Evolutionary conservation across 441 rosid genomes (phyloP), one percentile per base, ranked within the genome.

Genomic region (Dalechampia spathulata): DNA sequence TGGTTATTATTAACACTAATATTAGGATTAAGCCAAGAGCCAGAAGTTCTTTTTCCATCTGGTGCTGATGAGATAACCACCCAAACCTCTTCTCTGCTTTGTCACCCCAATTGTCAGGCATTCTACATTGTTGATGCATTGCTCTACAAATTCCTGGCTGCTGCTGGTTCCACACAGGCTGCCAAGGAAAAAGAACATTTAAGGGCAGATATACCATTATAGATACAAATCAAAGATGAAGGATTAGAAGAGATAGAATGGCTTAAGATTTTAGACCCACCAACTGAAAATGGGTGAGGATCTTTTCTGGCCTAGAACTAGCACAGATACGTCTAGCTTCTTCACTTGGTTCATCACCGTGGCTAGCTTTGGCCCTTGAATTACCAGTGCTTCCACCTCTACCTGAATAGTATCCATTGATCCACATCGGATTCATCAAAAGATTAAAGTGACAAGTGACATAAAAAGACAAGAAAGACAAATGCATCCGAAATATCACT

Each of bases 31-130:
- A 57, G 96, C 99, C 66, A 88, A 65, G 37, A 92, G 96, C 97
- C 99, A 92, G 85, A 92, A 92, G 61, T 92, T 81, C 58, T 85
- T 92, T 76, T 81, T 95, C 87, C 91, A 80, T 60, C 86, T 67
- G 49, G 99, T 92, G 87, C 77, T 89, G 60, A 92, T 80, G 44
- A 92, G 78, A 51, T 89, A 92, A 11, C 95, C 94, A 52, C 96
- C 74, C 40, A 77, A 70, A 10, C 91, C 86, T 47, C 65, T 79
- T 81, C 94, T 81, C 79, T 86, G 99, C 75, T 83, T 89, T 78
- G 80, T 85, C 27, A 92, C 96, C 57, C 97, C 97, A 22, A 89
- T 72, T 23, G 97, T 82, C 61, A 85, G 72, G 72, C 97, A 89
- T 57, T 83, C 92, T 43, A 80, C 83, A 57, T 64, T 77, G 55